A percentile compares a stretch with the other conserved stretches of the same genome.
phyloP scores from a whole-genome alignment of 352 stramenopile genomes.

The Pythium utonaiense region DNA sequence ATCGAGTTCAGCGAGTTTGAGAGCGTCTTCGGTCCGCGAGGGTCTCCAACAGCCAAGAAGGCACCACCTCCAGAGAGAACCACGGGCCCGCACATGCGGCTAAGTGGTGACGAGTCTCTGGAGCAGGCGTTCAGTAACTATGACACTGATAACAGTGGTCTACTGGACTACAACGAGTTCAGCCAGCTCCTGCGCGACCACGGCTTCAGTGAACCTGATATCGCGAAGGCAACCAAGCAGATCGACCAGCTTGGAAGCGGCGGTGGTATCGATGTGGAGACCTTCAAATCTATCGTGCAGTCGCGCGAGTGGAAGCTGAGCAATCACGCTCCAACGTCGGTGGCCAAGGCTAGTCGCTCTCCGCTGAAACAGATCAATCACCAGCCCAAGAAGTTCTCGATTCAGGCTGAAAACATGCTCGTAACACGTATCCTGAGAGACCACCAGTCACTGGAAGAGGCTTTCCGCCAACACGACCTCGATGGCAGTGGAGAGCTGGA shows the following conservation, averaged over 20 bases:
- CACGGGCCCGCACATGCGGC: not conserved
- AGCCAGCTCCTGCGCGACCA: conserved; percentile 33
- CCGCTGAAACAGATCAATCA: not conserved
- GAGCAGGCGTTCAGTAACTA: conserved; percentile 36
- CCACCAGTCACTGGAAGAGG: conserved; percentile 32
- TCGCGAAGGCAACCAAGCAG: conserved; percentile 28
- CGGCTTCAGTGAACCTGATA: conserved; percentile 29
- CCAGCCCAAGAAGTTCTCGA: not conserved
- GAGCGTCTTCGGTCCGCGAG: conserved; percentile 20
- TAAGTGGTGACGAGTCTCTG: conserved; percentile 12
- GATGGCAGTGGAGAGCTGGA: conserved; percentile 45
- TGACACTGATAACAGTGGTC: conserved; percentile 31
- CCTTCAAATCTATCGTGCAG: conserved; percentile 22
- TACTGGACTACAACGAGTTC: conserved; percentile 34
- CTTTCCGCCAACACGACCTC: conserved; percentile 33
- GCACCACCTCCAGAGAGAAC: not conserved
- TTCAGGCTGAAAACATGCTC: conserved; percentile 15
- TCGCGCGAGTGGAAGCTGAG: conserved; percentile 23
- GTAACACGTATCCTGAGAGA: conserved; percentile 30
- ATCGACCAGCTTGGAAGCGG: conserved; percentile 12
- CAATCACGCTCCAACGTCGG: not conserved
- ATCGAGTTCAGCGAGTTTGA: conserved; percentile 50
- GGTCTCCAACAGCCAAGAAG: not conserved
- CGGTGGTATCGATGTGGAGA: conserved; percentile 23
- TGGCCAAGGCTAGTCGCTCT: not conserved